Base-by-base conservation (phyloP, 345 rosid species). In the Erysimum cheiranthoides region DNA sequence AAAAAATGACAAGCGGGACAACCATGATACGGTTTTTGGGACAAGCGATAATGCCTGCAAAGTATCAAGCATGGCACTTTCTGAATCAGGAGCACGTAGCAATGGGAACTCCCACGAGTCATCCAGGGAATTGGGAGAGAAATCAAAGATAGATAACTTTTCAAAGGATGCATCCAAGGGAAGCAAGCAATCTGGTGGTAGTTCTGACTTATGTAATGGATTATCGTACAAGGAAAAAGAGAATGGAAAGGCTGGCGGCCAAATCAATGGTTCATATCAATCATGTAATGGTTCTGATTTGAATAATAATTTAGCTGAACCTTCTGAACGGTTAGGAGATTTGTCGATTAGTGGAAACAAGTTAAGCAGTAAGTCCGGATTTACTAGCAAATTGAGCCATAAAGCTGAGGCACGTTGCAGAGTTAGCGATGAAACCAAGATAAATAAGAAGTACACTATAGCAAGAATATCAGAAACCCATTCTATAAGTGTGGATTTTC, bases 401-500 rank as follows among this genome's bases (percentile, higher is more conserved):
- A 83, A 79, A 72, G 60, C 81, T 64, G 84, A 82, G 56, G 21
- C 68, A 52, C 70, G 47, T 68, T 65, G 35, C 54, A 91, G 85
- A 77, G 78, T 40, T 57, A 66, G 63, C 53, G 87, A 84, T 52
- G 91, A 73, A 68, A 57, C 43, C 61, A 90, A 80, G 88, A 84
- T 64, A 76, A 86, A 58, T 68, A 90, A 84, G 72, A 87, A 88
- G 73, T 83, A 83, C 67, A 80, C 83, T 81, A 86, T 85, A 42
- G 80, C 96, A 66, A 89, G 79, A 83, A 75, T 88, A 70, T 86
- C 97, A 66, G 90, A 86, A 81, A 77, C 80, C 59, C 85, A 88
- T 68, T 90, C 99, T 39, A 90, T 92, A 76, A 95, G 88, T 73
- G 88, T 95, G 65, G 97, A 92, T 84, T 89, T 95, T 53, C 90